These are phyloP conservation scores for Exophiala xenobiotica DNA, from an alignment of 2,329 filamentous ascomycete species.

Conservation along the genomic window DNA sequence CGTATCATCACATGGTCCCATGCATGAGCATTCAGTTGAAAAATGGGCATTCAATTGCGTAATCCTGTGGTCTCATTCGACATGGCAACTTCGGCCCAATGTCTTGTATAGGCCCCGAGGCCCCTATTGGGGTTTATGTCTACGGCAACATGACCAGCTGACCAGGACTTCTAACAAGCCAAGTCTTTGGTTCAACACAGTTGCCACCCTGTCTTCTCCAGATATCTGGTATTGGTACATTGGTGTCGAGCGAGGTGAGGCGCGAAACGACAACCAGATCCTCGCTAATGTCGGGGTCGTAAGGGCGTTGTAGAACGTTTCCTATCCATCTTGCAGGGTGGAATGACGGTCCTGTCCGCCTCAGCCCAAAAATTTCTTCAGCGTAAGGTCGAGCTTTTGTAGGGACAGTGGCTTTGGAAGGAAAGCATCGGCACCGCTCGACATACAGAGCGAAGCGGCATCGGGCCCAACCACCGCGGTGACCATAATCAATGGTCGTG, in stretches of 20 bases:
- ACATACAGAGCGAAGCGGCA: constrained; percentile 31
- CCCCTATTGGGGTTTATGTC: too few species aligned
- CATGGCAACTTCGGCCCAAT: background rate
- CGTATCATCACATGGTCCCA: constrained; percentile 4
- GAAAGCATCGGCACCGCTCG: constrained; percentile 35
- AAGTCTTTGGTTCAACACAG: background rate
- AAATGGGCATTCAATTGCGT: background rate
- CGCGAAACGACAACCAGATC: too few species aligned
- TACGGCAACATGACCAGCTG: background rate
- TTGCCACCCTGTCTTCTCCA: background rate
- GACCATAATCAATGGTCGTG: constrained; percentile 33
- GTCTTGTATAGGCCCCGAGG: background rate
- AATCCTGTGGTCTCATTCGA: background rate
- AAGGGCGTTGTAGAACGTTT: too few species aligned
- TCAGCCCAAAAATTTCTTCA: constrained; percentile 21
- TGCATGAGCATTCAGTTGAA: background rate
- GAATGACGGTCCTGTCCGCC: background rate
- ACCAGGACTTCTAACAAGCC: background rate
- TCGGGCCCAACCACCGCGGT: constrained; percentile 35
- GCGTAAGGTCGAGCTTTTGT: constrained; percentile 19
- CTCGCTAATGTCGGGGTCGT: too few species aligned
- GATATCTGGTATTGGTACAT: background rate
- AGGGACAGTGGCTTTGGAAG: constrained; percentile 34
- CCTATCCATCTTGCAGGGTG: too few species aligned
- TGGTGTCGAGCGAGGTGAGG: too few species aligned